Percentiles rank a stretch among this genome's conserved stretches.
Evolutionary conservation across 805 yeast genomes (phyloP).

Genomic region (Clavispora fructus): DNA sequence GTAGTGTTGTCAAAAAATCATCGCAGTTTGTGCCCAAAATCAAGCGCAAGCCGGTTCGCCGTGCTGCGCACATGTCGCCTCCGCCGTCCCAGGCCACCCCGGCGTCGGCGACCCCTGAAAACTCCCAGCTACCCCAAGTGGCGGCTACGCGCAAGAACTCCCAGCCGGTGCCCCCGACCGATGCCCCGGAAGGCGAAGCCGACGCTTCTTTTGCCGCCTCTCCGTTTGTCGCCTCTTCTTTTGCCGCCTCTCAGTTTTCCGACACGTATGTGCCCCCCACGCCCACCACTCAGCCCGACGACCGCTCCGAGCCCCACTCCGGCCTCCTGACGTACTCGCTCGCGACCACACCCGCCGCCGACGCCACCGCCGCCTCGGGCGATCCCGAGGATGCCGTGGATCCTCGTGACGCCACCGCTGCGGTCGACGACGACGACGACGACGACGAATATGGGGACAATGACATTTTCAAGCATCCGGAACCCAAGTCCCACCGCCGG

Average conservation of each 20-base stretch:
- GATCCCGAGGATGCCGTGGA: not conserved
- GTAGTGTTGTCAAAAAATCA: constrained; percentile 45
- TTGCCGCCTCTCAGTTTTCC: constrained; percentile 13
- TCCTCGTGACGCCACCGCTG: not conserved
- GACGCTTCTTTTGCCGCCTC: not conserved
- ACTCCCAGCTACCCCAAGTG: constrained; percentile 16
- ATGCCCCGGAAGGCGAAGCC: too few species aligned
- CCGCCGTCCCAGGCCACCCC: constrained; percentile 16
- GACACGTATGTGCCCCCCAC: constrained; percentile 2
- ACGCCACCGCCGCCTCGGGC: not conserved
- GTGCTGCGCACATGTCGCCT: constrained; percentile 8
- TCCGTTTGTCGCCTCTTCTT: constrained; percentile 10
- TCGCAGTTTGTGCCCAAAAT: constrained; percentile 64
- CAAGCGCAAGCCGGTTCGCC: constrained; percentile 21
- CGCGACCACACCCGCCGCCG: not conserved
- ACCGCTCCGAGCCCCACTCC: not conserved
- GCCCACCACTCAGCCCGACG: constrained; percentile 3
- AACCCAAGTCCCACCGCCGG: constrained; percentile 15
- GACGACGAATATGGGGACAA: constrained; percentile 22
- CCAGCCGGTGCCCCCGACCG: constrained; percentile 22
- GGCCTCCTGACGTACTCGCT: not conserved
- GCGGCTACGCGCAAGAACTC: constrained; percentile 25
- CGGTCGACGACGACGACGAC: constrained; percentile 7
- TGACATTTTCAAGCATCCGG: constrained; percentile 29
- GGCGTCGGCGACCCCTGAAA: constrained; percentile 24